phyloP scores from a whole-genome alignment of 202 grass and related monocot genomes.

The Miscanthus sacchariflorus region DNA sequence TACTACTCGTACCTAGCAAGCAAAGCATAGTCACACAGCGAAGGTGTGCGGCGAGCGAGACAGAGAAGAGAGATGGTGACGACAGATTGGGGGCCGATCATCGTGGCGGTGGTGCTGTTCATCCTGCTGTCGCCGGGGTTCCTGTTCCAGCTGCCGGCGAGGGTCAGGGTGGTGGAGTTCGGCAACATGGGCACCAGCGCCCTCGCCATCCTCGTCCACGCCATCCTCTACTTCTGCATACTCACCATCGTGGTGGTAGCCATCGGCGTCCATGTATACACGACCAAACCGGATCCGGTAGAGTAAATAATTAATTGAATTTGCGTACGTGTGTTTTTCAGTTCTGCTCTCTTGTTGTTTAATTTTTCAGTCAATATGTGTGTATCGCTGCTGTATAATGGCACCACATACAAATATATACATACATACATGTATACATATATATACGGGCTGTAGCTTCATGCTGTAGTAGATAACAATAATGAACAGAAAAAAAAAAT shows the following conservation, averaged over 20 bases:
- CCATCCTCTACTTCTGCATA: constrained; percentile 79
- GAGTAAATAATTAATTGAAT: neutral
- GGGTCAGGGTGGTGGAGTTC: constrained; percentile 69
- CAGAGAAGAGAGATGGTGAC: neutral
- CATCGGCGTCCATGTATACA: constrained; percentile 74
- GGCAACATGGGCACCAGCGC: constrained; percentile 86
- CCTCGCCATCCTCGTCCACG: constrained; percentile 80
- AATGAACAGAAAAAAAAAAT: too few species aligned
- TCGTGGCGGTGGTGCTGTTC: constrained; percentile 75
- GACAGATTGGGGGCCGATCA: constrained; percentile 76
- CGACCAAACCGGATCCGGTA: constrained; percentile 29
- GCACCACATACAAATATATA: too few species aligned
- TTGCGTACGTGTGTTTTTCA: neutral
- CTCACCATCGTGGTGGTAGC: constrained; percentile 75
- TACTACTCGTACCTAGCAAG: neutral
- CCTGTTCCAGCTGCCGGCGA: constrained; percentile 76
- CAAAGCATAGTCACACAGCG: neutral
- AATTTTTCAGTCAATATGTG: neutral
- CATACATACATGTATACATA: too few species aligned
- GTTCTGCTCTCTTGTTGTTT: neutral
- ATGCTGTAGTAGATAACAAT: too few species aligned
- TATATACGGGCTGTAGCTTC: too few species aligned
- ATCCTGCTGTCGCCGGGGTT: constrained; percentile 76
- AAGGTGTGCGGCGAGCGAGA: neutral
- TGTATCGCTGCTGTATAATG: too few species aligned